Percentiles rank a stretch among this genome's conserved stretches.
Conservation (phyloP, 306 rosid species). For the Sindora glabra region DNA sequence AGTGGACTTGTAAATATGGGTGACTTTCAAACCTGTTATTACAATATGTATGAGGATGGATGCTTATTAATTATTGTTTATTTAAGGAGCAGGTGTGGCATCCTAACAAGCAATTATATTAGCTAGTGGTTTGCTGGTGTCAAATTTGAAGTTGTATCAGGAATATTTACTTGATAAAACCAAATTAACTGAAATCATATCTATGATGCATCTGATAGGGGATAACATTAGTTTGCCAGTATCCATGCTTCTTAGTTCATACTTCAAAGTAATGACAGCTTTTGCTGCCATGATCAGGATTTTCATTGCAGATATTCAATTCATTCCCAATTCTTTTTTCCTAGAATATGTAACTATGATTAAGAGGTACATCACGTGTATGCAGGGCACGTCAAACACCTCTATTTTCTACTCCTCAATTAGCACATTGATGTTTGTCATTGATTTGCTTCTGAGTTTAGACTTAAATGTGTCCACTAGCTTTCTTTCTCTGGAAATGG, state of each 20-base stretch:
- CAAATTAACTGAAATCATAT: background rate
- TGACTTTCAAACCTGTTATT: background rate
- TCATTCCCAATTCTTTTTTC: background rate
- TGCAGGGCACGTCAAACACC: too few relatives aligned
- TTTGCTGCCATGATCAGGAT: background rate
- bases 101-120: background rate
- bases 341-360: too few relatives aligned
- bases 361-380: background rate
- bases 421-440: too few relatives aligned
- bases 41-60: background rate
- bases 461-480: too few relatives aligned
- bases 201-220: too few relatives aligned
- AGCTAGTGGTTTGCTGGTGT: background rate
- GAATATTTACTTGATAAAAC: background rate
- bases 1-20: background rate
- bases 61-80: background rate
- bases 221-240: too few relatives aligned
- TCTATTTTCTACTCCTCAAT: too few relatives aligned
- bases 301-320: background rate
- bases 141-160: background rate
- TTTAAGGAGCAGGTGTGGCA: background rate
- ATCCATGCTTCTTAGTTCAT: too few relatives aligned
- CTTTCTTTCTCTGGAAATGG: too few relatives aligned
- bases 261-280: too few relatives aligned
- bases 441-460: too few relatives aligned